Percentiles rank a stretch among this genome's conserved stretches.
Evolutionary conservation across 2,329 filamentous ascomycete species (phyloP).

Genomic region (Trichoderma koningii): DNA sequence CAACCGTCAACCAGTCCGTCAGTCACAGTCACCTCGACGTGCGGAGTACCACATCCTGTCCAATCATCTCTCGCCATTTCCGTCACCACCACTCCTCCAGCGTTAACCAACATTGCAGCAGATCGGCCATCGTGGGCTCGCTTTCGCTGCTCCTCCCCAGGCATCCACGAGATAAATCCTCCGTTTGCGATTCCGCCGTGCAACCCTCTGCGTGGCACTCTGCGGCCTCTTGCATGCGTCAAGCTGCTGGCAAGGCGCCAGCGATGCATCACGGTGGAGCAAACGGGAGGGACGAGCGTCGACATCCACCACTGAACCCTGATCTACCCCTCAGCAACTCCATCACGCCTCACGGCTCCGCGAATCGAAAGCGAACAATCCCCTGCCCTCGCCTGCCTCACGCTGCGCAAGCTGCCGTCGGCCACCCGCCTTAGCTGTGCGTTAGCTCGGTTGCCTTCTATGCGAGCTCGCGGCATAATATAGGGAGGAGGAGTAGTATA

Average conservation of each 20-base stretch:
- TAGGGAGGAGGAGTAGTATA: neutral
- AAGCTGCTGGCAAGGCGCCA: neutral
- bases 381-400: too few relatives aligned
- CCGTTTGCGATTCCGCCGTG: neutral
- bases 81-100: neutral
- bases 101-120: neutral
- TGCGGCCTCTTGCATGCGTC: neutral
- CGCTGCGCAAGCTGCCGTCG: neutral
- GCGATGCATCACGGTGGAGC: neutral
- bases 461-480: neutral
- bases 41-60: too few relatives aligned
- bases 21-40: too few relatives aligned
- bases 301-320: neutral
- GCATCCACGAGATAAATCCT: neutral
- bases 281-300: neutral
- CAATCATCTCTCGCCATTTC: neutral
- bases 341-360: neutral
- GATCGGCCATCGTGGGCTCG: neutral
- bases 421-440: slow-evolving; percentile 8
- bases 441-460: neutral
- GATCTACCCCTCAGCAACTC: slow-evolving; percentile 17
- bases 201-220: neutral
- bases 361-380: neutral
- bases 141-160: neutral
- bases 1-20: too few relatives aligned